Conservation (phyloP, 192 early-diverging fungal genomes). For the Coemansia sp. region DNA sequence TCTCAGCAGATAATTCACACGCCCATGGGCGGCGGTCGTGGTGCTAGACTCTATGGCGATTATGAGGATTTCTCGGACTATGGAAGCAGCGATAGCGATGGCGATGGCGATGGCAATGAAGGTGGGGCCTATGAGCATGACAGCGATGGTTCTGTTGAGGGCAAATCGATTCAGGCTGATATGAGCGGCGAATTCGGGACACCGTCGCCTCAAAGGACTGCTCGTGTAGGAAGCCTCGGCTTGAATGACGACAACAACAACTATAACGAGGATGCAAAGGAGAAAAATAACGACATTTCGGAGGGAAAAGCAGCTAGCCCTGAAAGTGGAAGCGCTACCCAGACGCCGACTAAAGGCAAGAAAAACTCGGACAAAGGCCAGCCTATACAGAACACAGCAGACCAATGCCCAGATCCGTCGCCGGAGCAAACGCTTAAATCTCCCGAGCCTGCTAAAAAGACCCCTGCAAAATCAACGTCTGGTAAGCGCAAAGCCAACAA, state of each 20-base stretch:
- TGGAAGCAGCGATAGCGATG: conserved; percentile 3
- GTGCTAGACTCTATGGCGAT: background rate
- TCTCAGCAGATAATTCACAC: conserved; percentile 11
- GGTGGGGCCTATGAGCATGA: background rate
- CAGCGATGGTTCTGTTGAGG: conserved; percentile 4
- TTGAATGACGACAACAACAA: background rate
- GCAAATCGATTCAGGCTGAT: conserved; percentile 9
- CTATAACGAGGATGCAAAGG: background rate
- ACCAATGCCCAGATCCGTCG: background rate
- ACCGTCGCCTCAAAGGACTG: background rate
- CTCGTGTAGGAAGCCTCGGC: background rate
- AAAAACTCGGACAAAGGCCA: background rate
- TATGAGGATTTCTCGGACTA: conserved; percentile 7
- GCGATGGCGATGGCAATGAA: background rate
- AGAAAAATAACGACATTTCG: background rate
- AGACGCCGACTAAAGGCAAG: background rate
- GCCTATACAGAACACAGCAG: background rate
- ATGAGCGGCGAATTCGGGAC: conserved; percentile 9
- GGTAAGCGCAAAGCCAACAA: conserved; percentile 20
- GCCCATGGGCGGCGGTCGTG: background rate
- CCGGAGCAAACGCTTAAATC: background rate
- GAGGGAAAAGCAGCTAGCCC: background rate
- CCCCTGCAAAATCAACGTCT: background rate
- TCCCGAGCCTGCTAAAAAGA: conserved; percentile 1
- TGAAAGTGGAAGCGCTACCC: background rate